Percentiles rank a stretch among this genome's conserved stretches.
phyloP scores from a whole-genome alignment of 2,329 filamentous ascomycete species.

The Lachnellula occidentalis region DNA sequence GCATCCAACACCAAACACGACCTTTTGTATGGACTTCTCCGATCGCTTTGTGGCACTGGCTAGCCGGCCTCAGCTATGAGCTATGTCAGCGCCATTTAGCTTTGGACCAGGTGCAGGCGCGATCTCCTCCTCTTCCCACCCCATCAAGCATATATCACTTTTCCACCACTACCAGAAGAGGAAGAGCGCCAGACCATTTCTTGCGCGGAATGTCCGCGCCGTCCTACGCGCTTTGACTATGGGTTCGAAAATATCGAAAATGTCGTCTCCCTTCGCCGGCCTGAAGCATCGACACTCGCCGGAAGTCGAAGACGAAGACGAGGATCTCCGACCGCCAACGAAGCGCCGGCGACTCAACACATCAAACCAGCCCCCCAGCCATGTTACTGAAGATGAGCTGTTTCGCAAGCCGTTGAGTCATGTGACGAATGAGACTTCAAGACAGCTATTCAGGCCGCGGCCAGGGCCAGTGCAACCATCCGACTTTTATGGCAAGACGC shows the following conservation, averaged over 20 bases:
- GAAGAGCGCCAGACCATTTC: constrained; percentile 5
- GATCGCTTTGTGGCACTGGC: neutral
- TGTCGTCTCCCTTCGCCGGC: constrained; percentile 4
- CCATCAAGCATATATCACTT: neutral
- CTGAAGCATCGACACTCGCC: neutral
- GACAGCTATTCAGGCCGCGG: constrained; percentile 1
- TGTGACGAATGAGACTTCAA: constrained; percentile 15
- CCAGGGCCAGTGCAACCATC: constrained; percentile 12
- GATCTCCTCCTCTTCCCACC: neutral
- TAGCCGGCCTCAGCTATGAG: constrained; percentile 3
- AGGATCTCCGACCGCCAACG: constrained; percentile 15
- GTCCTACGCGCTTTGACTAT: constrained; percentile 14
- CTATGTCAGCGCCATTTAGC: constrained; percentile 1
- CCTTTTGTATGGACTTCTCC: constrained; percentile 1
- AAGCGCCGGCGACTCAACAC: constrained; percentile 22
- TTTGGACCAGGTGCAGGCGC: neutral
- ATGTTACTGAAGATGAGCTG: neutral
- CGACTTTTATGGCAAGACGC: constrained; percentile 17
- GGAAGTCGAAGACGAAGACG: constrained; percentile 17
- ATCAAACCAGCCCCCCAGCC: neutral
- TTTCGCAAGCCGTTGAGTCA: constrained; percentile 13
- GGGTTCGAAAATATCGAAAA: constrained; percentile 17
- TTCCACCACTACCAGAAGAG: neutral
- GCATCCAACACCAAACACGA: neutral
- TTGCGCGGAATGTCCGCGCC: constrained; percentile 23